Base-by-base conservation (phyloP, 257 asterid genomes). In the Lithospermum erythrorhizon region DNA sequence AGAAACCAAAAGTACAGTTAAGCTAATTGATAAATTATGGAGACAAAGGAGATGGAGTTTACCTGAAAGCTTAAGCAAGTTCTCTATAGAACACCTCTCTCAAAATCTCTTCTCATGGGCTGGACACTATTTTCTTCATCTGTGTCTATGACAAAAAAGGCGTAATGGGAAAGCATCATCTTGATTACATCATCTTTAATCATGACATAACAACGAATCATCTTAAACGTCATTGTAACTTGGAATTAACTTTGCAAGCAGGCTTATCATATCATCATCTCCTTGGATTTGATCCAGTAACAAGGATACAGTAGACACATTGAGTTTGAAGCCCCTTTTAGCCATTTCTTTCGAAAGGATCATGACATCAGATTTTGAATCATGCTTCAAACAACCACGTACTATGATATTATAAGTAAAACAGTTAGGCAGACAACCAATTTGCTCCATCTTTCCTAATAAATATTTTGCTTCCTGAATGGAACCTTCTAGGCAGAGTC, bases 1-100 rank as follows among this genome's bases (percentile, higher is more conserved):
- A n/a, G n/a, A n/a, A n/a, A n/a, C n/a, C n/a, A n/a, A n/a, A n/a
- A n/a, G n/a, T n/a, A n/a, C n/a, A n/a, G n/a, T n/a, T n/a, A n/a
- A n/a, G n/a, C n/a, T n/a, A n/a, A n/a, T n/a, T n/a, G n/a, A n/a
- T n/a, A n/a, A n/a, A n/a, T n/a, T n/a, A n/a, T n/a, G n/a, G n/a
- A n/a, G 27, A 48, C 54, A 59, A 0, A 23, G 45, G 29, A 9
- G 53, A 51, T 15, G 62, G 21, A 68, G 63, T 80, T 79, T 76
- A 83, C 96, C 72, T 89, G 79, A 89, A 86, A 61, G 55, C 63
- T 56, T 68, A 68, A 21, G 94, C 89, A 71, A 83, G 56, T 72
- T 89, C 83, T 81, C 83, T 86, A 67, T 77, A 83, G 66, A 75
- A 73, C 64, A 71, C 76, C 4, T 68, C 81, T 27, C 80, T 90